These are phyloP conservation scores for Lichtheimia corymbifera DNA, from an alignment of 371 early-diverging fungal genomes.

Conservation along the genomic window DNA sequence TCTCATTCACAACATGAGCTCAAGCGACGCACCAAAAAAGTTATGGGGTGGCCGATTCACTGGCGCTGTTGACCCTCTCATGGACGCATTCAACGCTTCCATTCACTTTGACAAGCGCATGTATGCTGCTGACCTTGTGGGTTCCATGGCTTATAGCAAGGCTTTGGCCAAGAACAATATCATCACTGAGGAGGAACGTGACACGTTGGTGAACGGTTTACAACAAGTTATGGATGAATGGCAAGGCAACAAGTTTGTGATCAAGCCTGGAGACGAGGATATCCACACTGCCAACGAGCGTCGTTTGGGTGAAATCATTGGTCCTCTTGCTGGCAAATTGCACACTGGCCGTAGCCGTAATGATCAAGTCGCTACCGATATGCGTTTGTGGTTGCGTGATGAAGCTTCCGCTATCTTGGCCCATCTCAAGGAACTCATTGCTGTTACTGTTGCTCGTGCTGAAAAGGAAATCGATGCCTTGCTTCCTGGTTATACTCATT, in stretches of 20 bases:
- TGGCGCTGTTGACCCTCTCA: slow-evolving; percentile 91
- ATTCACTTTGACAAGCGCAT: slow-evolving; percentile 92
- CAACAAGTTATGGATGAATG: slow-evolving; percentile 81
- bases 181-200: slow-evolving; percentile 75
- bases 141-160: slow-evolving; percentile 90
- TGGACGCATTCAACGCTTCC: slow-evolving; percentile 96
- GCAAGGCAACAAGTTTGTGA: slow-evolving; percentile 72
- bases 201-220: slow-evolving; percentile 75
- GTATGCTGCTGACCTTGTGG: slow-evolving; percentile 86
- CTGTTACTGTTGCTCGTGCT: slow-evolving; percentile 74
- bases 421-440: slow-evolving; percentile 76
- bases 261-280: slow-evolving; percentile 90
- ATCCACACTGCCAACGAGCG: slow-evolving; percentile 98
- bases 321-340: slow-evolving; percentile 91
- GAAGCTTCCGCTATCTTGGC: slow-evolving; percentile 64
- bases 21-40: slow-evolving; percentile 13
- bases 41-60: slow-evolving; percentile 74
- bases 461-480: slow-evolving; percentile 86
- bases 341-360: slow-evolving; percentile 96
- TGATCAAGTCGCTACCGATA: slow-evolving; percentile 98
- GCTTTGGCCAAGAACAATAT: slow-evolving; percentile 78
- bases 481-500: slow-evolving; percentile 97
- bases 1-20: not conserved
- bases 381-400: slow-evolving; percentile 92
- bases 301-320: slow-evolving; percentile 91